Base-by-base conservation (phyloP, 805 yeast species). In the Metschnikowia gelsemii region DNA sequence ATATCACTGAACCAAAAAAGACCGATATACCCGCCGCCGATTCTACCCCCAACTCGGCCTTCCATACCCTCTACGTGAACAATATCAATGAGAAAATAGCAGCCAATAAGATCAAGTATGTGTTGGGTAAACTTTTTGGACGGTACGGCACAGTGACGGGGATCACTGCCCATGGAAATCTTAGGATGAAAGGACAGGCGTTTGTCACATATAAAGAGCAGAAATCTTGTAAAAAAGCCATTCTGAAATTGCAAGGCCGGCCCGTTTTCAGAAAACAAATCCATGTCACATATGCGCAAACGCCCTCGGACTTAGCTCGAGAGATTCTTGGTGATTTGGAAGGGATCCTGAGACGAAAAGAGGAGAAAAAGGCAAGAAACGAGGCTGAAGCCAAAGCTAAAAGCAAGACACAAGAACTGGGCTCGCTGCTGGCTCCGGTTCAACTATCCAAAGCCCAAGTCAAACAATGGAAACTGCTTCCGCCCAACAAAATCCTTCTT, bases 171-270 rank as follows among this genome's bases (percentile, higher is more conserved):
- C 80, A 78, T 43, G 75, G 74, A 45, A 82, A 79, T 50, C 53
- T 86, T n/a, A 73, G 70, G 47, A 71, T 83, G 75, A 73, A 82
- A 42, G 96, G 96, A 2, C 96, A 87, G 59, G 96, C 95, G 1
- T 87, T 86, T 58, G 71, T 87, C 5, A 77, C 86, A 0, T 78
- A 80, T 38, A 69, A 63, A 3, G 55, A 59, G 14, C 52, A 54
- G 1, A 65, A 66, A 3, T 60, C 64, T 4, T 80, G 89, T 1
- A 42, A 56, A 3, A 52, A 55, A 29, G 84, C 84, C 0, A 55
- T 74, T 3, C 63, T 65, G n/a, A 61, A 55, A 13, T 50, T 75
- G 27, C 64, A 77, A 34, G 69, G 72, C 11, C 45, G 52, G 22
- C 62, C 62, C 16, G 40, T 84, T 9, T 71, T 72, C 49, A 77